phyloP scores from a whole-genome alignment of 1,284 basidiomycete species.

The Cryptococcus sp. region DNA sequence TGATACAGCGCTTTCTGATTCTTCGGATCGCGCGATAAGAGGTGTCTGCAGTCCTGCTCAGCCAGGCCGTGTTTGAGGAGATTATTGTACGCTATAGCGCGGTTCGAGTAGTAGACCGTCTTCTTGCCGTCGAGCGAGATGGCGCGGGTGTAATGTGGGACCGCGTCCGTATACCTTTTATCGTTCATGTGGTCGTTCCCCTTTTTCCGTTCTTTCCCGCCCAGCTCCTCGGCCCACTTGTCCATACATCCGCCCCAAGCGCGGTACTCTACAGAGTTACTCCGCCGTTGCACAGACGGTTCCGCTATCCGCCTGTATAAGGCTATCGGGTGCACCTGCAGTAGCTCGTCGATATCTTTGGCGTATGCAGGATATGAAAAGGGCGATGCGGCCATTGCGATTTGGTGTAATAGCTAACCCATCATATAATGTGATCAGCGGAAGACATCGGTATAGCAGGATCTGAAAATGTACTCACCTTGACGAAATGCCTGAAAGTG shows the following conservation, averaged over 20 bases:
- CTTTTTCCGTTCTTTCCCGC: constrained; percentile 49
- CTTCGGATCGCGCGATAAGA: constrained; percentile 46
- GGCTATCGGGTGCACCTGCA: constrained; percentile 48
- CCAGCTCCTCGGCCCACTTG: constrained; percentile 52
- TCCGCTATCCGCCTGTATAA: constrained; percentile 51
- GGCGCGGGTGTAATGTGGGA: constrained; percentile 51
- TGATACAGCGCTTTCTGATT: constrained; percentile 53
- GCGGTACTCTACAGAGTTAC: constrained; percentile 22
- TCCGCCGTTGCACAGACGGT: constrained; percentile 33
- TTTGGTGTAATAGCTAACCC: constrained; percentile 46
- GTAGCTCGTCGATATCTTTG: constrained; percentile 44
- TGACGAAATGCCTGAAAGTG: constrained; percentile 53
- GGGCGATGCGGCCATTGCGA: constrained; percentile 46
- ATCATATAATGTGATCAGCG: background rate
- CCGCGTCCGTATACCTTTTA: constrained; percentile 38
- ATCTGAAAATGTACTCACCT: constrained; percentile 32
- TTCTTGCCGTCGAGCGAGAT: constrained; percentile 53
- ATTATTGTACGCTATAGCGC: constrained; percentile 52
- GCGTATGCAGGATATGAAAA: constrained; percentile 49
- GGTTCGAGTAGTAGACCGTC: constrained; percentile 53
- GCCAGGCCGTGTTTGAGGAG: constrained; percentile 45
- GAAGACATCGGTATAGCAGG: background rate
- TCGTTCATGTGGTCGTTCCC: constrained; percentile 49
- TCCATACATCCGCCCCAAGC: constrained; percentile 53
- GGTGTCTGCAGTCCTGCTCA: constrained; percentile 49